These are phyloP conservation scores for Dipodascus albidus DNA, from an alignment of 805 yeast species.

Conservation along the genomic window DNA sequence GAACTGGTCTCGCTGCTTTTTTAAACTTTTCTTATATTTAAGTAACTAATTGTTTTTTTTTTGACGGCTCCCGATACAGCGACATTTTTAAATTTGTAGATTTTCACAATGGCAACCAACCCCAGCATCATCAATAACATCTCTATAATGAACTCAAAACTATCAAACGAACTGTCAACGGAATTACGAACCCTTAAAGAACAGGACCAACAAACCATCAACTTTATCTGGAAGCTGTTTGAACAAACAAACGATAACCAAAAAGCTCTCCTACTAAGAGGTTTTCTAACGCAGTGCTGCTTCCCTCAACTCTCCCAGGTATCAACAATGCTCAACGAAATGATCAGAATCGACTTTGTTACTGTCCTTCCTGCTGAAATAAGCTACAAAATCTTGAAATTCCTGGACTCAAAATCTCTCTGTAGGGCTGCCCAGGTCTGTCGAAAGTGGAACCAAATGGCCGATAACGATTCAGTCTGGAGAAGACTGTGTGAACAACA, in stretches of 20 bases:
- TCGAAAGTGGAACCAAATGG: slow-evolving; percentile 72
- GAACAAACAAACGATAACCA: slow-evolving; percentile 60
- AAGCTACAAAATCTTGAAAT: slow-evolving; percentile 73
- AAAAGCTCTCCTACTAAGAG: slow-evolving; percentile 67
- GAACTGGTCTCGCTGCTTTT: not conserved
- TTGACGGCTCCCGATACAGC: too few species aligned
- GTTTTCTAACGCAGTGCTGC: slow-evolving; percentile 81
- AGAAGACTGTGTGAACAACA: slow-evolving; percentile 98
- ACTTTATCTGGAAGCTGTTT: slow-evolving; percentile 76
- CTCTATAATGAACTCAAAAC: not conserved
- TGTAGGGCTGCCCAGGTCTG: slow-evolving; percentile 93
- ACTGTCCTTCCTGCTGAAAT: slow-evolving; percentile 78
- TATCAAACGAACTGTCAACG: not conserved
- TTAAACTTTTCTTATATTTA: not conserved
- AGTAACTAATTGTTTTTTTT: not conserved
- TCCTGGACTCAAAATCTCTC: slow-evolving; percentile 83
- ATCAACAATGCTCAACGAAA: slow-evolving; percentile 62
- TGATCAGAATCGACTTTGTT: slow-evolving; percentile 83
- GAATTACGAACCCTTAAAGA: not conserved
- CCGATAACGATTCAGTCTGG: slow-evolving; percentile 97
- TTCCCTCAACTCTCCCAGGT: slow-evolving; percentile 88
- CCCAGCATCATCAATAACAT: not conserved
- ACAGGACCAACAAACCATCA: slow-evolving; percentile 63
- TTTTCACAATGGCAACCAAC: not conserved
- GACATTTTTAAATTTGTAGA: not conserved